Evolutionary conservation across 305 asterid species (phyloP), one percentile per base, ranked within the genome.

Genomic region (Fraxinus platypoda): DNA sequence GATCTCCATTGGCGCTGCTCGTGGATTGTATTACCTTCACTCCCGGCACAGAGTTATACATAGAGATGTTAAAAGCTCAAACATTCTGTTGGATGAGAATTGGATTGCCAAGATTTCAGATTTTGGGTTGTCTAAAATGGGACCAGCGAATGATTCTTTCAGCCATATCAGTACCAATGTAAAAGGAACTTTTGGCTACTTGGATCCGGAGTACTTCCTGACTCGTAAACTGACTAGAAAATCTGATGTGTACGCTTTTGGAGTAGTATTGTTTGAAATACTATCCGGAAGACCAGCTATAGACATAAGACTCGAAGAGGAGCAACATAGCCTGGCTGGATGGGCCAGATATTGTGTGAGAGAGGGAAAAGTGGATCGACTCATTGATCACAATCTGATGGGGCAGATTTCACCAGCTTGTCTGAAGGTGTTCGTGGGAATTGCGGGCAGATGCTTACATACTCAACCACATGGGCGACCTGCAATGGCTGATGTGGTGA

Each of bases 71-170:
- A 92, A 93, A 81, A 88, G 90, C 93, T 83, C 92, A 28, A 92
- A 93, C 88, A 93, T 93, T 74, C 84, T 92, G 84, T 78, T 93
- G 78, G 93, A 93, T 82, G 93, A 90, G 86, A 84, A 89, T 66
- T 92, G 91, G 93, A 91, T 79, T 15, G 95, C 97, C 80, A 92
- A 92, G 88, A 88, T 92, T 76, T 90, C 98, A 3, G 95, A 93
- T 84, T 92, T 93, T 34, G 97, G 97, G 75, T 78, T 92, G 84
- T 92, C 97, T 77, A 92, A 92, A 84, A 90, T 87, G 92, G 94
- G 93, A 52, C 93, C 91, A 8, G 81, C 80, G 13, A 86, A 88
- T 70, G 92, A 89, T 72, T 87, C 93, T 13, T 81, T 85, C 87
- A 85, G 89, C 49, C 95, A 91, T 78, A 87, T 93, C 26, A 92